phyloP scores from a whole-genome alignment of 2,329 filamentous ascomycete species.

The Mollisia scopiformis region DNA sequence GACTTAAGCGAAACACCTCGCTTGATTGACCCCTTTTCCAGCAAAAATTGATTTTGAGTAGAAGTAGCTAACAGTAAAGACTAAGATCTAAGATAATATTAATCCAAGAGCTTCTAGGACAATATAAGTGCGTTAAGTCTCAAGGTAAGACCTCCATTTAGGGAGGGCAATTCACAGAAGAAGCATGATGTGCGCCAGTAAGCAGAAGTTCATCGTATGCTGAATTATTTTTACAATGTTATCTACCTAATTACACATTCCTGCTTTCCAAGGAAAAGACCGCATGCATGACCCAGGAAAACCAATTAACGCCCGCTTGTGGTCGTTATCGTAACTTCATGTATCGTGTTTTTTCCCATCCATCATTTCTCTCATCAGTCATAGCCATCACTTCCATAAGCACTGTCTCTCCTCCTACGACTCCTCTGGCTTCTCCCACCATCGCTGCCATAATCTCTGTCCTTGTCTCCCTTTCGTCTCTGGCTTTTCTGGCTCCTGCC shows the following conservation, averaged over 20 bases:
- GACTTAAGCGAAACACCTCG: not conserved
- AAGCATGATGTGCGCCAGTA: no score
- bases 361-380: not conserved
- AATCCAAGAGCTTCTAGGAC: no score
- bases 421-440: slow-evolving; percentile 3
- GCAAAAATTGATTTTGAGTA: not conserved
- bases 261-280: not conserved
- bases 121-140: no score
- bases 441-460: not conserved
- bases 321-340: not conserved
- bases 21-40: not conserved
- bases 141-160: no score
- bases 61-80: not conserved
- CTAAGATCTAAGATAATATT: no score
- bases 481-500: slow-evolving; percentile 4
- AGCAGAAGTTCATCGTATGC: no score
- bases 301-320: not conserved
- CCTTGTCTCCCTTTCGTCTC: not conserved
- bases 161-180: no score
- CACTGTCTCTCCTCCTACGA: not conserved
- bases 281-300: not conserved
- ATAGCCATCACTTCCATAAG: slow-evolving; percentile 2
- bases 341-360: not conserved
- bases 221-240: not conserved
- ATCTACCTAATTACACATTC: not conserved